Base-by-base conservation (phyloP, 495 filamentous ascomycete species). In the Aspergillus leporis region DNA sequence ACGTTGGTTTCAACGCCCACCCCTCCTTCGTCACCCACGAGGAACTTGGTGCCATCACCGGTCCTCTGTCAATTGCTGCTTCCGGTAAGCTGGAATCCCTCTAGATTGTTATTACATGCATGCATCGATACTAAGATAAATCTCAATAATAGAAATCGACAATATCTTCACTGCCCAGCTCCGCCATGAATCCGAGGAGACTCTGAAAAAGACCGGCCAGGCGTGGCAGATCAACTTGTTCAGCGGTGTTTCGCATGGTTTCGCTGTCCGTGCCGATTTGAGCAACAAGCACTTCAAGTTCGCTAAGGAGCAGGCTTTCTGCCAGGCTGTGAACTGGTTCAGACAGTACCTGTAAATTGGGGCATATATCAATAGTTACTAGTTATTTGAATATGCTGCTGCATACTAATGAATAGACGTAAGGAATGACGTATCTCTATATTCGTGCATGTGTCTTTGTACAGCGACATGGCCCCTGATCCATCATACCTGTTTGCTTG, bases 291-390 rank as follows among this genome's bases (percentile, higher is more conserved):
- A 74, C 43, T 71, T 83, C 70, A 90, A 86, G 78, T 94, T 80
- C 60, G 88, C 90, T 50, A 93, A 92, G 82, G 90, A 97, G 78
- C 84, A 88, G 76, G 91, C 91, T 25, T 94, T 94, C 68, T 67
- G 80, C 55, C 91, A 95, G 78, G 90, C 91, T 53, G 78, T 92
- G 47, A 66, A 71, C 48, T 96, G 92, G 91, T 94, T 95, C 66
- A 81, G 89, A 61, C 72, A 82, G 69, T 74, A 78, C 66, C 56
- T 85, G 59, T 84, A 81, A 70, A 71, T 59, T 52, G n/a, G 12
- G 18, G 9, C 30, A 30, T 31, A 22, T 38, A 31, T 13, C n/a
- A 25, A 13, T 23, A 48, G 1, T 41, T 41, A 41, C 14, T 41
- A 41, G 16, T 5, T 5, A 16, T 41, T 41, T n/a, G 38, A 16